Percentiles rank a stretch among this genome's conserved stretches.
Evolutionary conservation across 148 eudicot genomes (phyloP).

Genomic region (Chenopodium album): DNA sequence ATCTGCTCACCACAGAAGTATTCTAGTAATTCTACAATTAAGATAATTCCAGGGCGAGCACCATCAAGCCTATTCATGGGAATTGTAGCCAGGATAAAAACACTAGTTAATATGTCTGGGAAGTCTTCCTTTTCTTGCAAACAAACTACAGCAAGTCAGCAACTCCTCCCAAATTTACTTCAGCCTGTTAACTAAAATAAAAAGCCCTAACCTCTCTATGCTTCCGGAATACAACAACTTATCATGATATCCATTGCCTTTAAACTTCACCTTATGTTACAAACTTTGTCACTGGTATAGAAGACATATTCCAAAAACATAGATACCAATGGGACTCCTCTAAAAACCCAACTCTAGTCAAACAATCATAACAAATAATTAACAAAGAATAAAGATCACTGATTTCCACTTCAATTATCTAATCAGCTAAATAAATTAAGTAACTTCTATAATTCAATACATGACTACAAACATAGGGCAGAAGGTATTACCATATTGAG

Average conservation of each 20-base stretch:
- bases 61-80: background rate
- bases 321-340: background rate
- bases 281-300: background rate
- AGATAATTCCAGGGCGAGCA: background rate
- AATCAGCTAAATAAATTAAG: background rate
- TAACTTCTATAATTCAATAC: background rate
- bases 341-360: background rate
- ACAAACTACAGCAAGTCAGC: background rate
- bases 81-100: background rate
- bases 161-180: background rate
- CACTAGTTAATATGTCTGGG: background rate
- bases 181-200: background rate
- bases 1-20: background rate
- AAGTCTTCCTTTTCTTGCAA: background rate
- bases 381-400: background rate
- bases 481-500: constrained; percentile 51
- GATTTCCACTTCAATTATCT: background rate
- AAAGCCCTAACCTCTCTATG: too few species aligned
- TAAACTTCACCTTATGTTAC: background rate
- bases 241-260: background rate
- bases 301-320: background rate
- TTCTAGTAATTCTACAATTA: background rate
- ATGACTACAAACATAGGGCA: background rate
- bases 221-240: too few species aligned
- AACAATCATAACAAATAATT: background rate